Conservation (phyloP, 768 basidiomycete genomes). For the Kwoniella bestiolae region DNA sequence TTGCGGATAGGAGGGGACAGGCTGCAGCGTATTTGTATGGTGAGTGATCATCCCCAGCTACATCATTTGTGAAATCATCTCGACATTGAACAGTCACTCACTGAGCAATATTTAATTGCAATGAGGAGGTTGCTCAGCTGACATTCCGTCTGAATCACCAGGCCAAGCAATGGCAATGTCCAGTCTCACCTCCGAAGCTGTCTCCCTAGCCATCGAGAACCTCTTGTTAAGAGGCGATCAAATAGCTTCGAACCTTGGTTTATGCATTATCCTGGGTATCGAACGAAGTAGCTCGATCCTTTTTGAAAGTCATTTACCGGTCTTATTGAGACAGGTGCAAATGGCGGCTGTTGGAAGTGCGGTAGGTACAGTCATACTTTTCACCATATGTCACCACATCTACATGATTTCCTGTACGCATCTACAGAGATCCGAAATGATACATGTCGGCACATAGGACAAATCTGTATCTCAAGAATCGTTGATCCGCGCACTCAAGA, state of each 20-base stretch:
- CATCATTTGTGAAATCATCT: no score
- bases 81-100: neutral
- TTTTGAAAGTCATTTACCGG: constrained; percentile 38
- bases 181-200: constrained; percentile 33
- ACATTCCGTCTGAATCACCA: neutral
- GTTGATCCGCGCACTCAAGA: constrained; percentile 33
- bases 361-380: constrained; percentile 16
- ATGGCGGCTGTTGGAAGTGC: constrained; percentile 33
- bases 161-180: constrained; percentile 49
- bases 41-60: constrained; percentile 10
- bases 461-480: constrained; percentile 34
- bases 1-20: constrained; percentile 11
- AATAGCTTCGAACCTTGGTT: constrained; percentile 29
- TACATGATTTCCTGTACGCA: no score
- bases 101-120: neutral
- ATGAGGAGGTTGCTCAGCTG: neutral
- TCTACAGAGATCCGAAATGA: neutral
- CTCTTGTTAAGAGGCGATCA: constrained; percentile 35
- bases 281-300: constrained; percentile 25
- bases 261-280: constrained; percentile 43
- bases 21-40: constrained; percentile 41
- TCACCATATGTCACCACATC: no score
- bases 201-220: constrained; percentile 39
- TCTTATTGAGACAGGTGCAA: constrained; percentile 41
- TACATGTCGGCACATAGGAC: constrained; percentile 19